These are phyloP conservation scores for Xylaria sp. DNA, from an alignment of 2,329 filamentous ascomycete genomes.

Conservation along the genomic window DNA sequence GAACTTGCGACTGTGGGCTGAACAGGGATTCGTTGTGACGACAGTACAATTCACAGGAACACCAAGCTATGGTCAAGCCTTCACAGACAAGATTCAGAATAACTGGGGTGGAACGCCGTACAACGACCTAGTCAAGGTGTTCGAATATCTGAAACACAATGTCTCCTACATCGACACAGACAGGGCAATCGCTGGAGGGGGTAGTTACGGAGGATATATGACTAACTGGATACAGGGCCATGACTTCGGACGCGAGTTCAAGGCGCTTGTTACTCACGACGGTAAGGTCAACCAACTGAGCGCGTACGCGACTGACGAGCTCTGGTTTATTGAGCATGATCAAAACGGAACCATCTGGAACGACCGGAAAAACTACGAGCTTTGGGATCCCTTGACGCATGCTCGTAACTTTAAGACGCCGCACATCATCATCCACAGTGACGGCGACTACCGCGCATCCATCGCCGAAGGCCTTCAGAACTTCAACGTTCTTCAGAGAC, in stretches of 20 bases:
- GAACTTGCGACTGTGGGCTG: slow-evolving; percentile 37
- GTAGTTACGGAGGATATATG: slow-evolving; percentile 35
- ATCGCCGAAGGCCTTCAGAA: slow-evolving; percentile 32
- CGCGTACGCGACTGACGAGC: slow-evolving; percentile 32
- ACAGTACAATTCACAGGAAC: slow-evolving; percentile 33
- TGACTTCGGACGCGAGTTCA: slow-evolving; percentile 35
- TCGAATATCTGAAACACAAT: slow-evolving; percentile 33
- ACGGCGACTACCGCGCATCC: slow-evolving; percentile 33
- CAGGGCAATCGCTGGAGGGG: slow-evolving; percentile 33
- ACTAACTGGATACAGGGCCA: slow-evolving; percentile 37
- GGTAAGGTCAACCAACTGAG: slow-evolving; percentile 30
- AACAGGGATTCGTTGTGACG: slow-evolving; percentile 35
- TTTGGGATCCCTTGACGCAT: slow-evolving; percentile 29
- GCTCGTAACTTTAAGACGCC: slow-evolving; percentile 32
- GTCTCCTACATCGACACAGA: slow-evolving; percentile 36
- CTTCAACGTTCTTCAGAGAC: slow-evolving; percentile 34
- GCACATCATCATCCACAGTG: slow-evolving; percentile 34
- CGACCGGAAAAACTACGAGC: slow-evolving; percentile 31
- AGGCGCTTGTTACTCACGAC: slow-evolving; percentile 34
- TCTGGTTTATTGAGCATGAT: slow-evolving; percentile 36
- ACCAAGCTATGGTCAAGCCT: slow-evolving; percentile 33
- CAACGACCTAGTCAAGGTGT: slow-evolving; percentile 33
- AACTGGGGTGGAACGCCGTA: slow-evolving; percentile 38
- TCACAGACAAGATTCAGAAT: slow-evolving; percentile 36
- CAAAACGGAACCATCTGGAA: slow-evolving; percentile 35